Evolutionary conservation across 768 basidiomycete genomes (phyloP).

Genomic region (Mycena pura): DNA sequence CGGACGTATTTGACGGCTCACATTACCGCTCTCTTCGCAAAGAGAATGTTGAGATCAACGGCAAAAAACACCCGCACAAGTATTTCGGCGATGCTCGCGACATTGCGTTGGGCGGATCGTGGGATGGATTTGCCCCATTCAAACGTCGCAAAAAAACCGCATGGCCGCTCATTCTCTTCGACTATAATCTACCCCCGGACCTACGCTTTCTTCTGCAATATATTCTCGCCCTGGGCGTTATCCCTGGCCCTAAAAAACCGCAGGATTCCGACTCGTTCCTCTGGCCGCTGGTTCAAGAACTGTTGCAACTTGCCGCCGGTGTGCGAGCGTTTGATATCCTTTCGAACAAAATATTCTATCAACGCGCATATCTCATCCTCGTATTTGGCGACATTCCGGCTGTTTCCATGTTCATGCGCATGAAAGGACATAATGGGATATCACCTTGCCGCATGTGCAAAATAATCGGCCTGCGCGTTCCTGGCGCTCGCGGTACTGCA

Average conservation of each 20-base stretch:
- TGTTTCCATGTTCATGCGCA: too few species aligned
- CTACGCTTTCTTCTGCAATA: constrained; percentile 41
- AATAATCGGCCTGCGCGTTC: too few species aligned
- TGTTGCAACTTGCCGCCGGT: constrained; percentile 42
- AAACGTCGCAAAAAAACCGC: constrained; percentile 23
- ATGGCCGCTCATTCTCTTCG: constrained; percentile 4
- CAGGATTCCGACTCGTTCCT: constrained; percentile 51
- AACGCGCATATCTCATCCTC: constrained; percentile 38
- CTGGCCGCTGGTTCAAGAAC: constrained; percentile 46
- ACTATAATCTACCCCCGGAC: constrained; percentile 39
- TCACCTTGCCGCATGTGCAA: constrained; percentile 44
- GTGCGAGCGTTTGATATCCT: too few species aligned
- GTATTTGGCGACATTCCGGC: constrained; percentile 43
- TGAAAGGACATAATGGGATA: constrained; percentile 45
- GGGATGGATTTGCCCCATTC: constrained; percentile 47
- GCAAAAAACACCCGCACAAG: constrained; percentile 25
- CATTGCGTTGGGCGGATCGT: constrained; percentile 46
- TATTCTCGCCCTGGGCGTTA: constrained; percentile 47
- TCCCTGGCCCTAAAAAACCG: constrained; percentile 53
- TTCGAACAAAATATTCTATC: constrained; percentile 27
- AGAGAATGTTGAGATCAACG: constrained; percentile 34
- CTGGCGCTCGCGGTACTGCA: too few species aligned
- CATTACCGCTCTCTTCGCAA: constrained; percentile 33
- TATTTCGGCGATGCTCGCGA: constrained; percentile 44
- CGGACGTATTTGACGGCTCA: constrained; percentile 44